Evolutionary conservation across 805 yeast species (phyloP).

Genomic region (Lipomyces kockii): DNA sequence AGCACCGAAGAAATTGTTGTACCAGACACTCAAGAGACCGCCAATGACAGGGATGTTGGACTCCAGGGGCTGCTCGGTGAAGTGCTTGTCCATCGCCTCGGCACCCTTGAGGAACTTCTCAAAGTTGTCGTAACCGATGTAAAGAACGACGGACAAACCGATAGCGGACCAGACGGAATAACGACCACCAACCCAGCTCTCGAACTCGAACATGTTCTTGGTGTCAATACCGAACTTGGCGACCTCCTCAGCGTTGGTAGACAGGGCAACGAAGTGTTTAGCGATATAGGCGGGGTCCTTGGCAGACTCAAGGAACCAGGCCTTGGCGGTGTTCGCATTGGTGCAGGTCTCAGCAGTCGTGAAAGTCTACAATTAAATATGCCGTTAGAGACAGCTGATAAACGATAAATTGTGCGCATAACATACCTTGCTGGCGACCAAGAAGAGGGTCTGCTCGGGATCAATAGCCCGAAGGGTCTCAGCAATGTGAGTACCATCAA

Average conservation of each 20-base stretch:
- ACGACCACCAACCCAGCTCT: constrained; percentile 99
- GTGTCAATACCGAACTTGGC: constrained; percentile 96
- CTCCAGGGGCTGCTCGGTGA: constrained; percentile 79
- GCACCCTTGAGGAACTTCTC: constrained; percentile 94
- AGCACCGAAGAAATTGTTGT: constrained; percentile 97
- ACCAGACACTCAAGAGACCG: constrained; percentile 95
- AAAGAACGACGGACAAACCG: constrained; percentile 92
- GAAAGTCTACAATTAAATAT: constrained; percentile 66
- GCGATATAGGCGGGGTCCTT: constrained; percentile 76
- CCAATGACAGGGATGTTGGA: constrained; percentile 92
- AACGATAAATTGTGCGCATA: background rate
- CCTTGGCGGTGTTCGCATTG: constrained; percentile 93
- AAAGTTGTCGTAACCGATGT: constrained; percentile 94
- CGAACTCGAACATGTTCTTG: constrained; percentile 97
- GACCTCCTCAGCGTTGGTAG: constrained; percentile 91
- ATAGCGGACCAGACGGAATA: constrained; percentile 99
- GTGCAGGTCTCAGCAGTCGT: constrained; percentile 98
- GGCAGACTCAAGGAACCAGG: constrained; percentile 84
- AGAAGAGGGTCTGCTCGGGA: constrained; percentile 89
- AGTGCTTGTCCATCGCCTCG: constrained; percentile 94
- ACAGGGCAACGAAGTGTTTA: constrained; percentile 95
- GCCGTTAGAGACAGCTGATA: background rate
- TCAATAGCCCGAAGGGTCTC: constrained; percentile 79
- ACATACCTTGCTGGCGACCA: constrained; percentile 35
- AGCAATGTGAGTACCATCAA: constrained; percentile 97